These are phyloP conservation scores for Fomitopsis schrenkii DNA, from an alignment of 1,284 basidiomycete species.

Conservation along the genomic window DNA sequence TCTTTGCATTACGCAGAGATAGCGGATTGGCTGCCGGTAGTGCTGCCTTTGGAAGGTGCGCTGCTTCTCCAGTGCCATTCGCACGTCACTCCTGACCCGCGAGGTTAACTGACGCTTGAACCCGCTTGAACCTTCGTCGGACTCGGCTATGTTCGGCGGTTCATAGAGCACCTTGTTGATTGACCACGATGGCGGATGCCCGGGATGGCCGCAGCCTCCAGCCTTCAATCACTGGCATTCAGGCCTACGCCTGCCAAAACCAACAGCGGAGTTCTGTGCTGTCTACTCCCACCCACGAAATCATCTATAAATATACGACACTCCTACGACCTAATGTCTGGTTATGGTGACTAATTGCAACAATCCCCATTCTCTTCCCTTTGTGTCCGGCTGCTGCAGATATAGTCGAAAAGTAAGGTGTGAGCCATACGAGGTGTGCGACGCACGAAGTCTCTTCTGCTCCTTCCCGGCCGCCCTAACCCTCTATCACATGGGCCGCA, in stretches of 20 bases:
- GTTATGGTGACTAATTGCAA: not conserved
- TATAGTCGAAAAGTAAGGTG: not conserved
- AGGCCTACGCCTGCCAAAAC: not conserved
- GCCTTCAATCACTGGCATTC: not conserved
- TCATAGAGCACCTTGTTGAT: conserved; percentile 7
- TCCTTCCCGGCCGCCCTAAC: not conserved
- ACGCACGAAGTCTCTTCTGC: not conserved
- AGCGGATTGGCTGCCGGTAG: conserved; percentile 65
- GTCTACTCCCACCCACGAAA: not conserved
- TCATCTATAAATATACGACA: conserved; percentile 1
- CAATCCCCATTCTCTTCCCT: not conserved
- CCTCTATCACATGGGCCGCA: not conserved
- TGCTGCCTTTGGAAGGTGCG: conserved; percentile 76
- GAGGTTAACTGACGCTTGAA: conserved; percentile 5
- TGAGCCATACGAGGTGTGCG: not conserved
- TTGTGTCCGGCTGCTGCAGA: not conserved
- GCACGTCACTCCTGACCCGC: not conserved
- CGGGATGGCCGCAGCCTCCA: not conserved
- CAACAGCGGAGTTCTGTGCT: not conserved
- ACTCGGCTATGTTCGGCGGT: conserved; percentile 1
- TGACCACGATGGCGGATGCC: conserved; percentile 1
- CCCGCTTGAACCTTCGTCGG: conserved; percentile 9
- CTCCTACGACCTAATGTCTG: not conserved
- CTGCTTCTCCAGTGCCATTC: conserved; percentile 8
- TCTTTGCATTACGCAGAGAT: conserved; percentile 73